phyloP scores from a whole-genome alignment of 495 filamentous ascomycete genomes.

The Neurospora sp. region DNA sequence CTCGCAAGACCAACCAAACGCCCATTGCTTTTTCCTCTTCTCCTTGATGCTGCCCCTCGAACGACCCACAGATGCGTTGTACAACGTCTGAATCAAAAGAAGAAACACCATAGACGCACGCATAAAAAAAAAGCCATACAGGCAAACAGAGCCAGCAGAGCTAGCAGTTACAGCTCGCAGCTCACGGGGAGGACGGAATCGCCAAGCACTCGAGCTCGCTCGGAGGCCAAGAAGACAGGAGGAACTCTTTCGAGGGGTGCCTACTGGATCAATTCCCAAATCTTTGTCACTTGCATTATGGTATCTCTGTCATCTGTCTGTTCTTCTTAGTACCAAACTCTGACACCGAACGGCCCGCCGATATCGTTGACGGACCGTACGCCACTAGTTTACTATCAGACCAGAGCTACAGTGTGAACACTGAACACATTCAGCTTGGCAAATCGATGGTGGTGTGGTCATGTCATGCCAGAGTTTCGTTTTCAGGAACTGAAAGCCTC shows the following conservation, averaged over 20 bases:
- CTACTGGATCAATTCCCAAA: not conserved
- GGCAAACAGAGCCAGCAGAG: not conserved
- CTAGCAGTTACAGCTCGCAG: not conserved
- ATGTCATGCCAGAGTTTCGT: not conserved
- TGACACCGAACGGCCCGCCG: not conserved
- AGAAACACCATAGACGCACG: not conserved
- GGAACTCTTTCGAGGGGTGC: not conserved
- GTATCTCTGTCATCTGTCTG: not conserved
- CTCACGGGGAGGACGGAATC: not conserved
- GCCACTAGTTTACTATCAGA: not conserved
- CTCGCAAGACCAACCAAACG: not conserved
- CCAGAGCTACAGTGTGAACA: not conserved
- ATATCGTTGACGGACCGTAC: not conserved
- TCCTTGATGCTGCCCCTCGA: not conserved
- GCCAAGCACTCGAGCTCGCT: not conserved
- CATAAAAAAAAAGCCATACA: not conserved
- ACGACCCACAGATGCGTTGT: not conserved
- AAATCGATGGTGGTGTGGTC: not conserved
- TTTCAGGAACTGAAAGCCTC: not conserved
- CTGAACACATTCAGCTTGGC: not conserved
- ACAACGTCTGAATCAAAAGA: not conserved
- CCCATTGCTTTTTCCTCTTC: not conserved
- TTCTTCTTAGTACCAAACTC: not conserved
- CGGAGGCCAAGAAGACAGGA: not conserved
- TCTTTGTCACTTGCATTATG: not conserved